Percentiles rank a stretch among this genome's conserved stretches.
phyloP scores from a whole-genome alignment of 106 monocot species.

The Allium fistulosum region DNA sequence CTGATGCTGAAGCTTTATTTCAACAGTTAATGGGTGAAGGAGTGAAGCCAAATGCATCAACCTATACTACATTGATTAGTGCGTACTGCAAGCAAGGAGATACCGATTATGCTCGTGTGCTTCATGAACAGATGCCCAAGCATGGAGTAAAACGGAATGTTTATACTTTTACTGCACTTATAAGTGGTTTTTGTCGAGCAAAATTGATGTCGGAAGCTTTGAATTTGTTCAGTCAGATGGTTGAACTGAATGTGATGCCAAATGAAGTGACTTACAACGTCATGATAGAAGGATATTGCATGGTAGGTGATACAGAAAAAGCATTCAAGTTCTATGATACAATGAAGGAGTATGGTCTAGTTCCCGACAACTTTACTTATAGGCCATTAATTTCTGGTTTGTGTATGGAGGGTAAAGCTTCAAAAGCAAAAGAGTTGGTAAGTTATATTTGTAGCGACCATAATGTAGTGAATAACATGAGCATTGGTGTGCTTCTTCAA shows the following conservation, averaged over 20 bases:
- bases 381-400: conserved; percentile 71
- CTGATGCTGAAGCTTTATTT: conserved; percentile 41
- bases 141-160: conserved; percentile 49
- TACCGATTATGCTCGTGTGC: conserved; percentile 39
- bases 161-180: conserved; percentile 75
- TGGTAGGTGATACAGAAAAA: conserved; percentile 33
- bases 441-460: conserved; percentile 31
- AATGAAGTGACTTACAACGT: conserved; percentile 92
- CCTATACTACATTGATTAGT: conserved; percentile 64
- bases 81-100: conserved; percentile 63
- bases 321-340: conserved; percentile 73
- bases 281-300: conserved; percentile 93
- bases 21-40: conserved; percentile 39
- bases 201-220: conserved; percentile 53
- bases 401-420: conserved; percentile 35
- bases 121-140: conserved; percentile 60
- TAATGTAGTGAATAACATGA: conserved; percentile 51
- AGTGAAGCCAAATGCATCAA: conserved; percentile 54
- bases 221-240: conserved; percentile 68
- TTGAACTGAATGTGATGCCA: conserved; percentile 39
- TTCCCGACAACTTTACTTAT: conserved; percentile 75
- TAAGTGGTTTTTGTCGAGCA: conserved; percentile 57
- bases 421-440: conserved; percentile 64
- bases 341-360: conserved; percentile 56
- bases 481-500: conserved; percentile 49